Evolutionary conservation across 2,329 filamentous ascomycete species (phyloP).

Genomic region (Colletotrichum sp.): DNA sequence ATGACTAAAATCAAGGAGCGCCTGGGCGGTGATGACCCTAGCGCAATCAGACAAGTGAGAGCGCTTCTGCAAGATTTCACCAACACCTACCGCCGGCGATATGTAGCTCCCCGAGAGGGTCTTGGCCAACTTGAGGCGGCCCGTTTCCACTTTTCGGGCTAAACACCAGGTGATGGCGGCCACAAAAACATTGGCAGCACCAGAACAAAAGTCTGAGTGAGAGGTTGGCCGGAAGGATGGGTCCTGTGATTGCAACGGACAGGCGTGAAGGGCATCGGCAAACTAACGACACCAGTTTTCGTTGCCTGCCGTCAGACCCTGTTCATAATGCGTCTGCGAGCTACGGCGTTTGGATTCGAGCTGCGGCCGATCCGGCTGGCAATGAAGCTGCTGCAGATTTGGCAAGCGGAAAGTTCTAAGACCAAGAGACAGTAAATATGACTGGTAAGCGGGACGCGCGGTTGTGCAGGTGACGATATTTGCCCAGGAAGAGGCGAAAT

Average conservation of each 20-base stretch:
- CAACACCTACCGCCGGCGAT: constrained; percentile 88
- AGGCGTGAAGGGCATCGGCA: background rate
- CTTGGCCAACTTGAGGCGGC: constrained; percentile 86
- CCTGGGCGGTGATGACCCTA: constrained; percentile 67
- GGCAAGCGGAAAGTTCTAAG: background rate
- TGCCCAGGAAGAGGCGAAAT: background rate
- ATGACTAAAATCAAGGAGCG: constrained; percentile 82
- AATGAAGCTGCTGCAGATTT: background rate
- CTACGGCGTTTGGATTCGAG: background rate
- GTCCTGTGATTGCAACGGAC: background rate
- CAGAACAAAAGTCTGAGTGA: background rate
- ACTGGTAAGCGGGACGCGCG: background rate
- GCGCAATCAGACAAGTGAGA: constrained; percentile 76
- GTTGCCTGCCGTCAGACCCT: background rate
- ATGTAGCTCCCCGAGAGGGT: constrained; percentile 93
- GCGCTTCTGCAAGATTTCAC: constrained; percentile 94
- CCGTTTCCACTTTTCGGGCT: constrained; percentile 74
- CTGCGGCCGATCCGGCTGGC: background rate
- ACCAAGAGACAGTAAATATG: background rate
- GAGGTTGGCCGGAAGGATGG: background rate
- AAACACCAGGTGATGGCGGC: background rate
- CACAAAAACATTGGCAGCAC: background rate
- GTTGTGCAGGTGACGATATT: background rate
- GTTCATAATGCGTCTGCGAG: background rate
- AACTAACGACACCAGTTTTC: background rate